Conservation (phyloP, 345 rosid species). For the Hypericum androsaemum region DNA sequence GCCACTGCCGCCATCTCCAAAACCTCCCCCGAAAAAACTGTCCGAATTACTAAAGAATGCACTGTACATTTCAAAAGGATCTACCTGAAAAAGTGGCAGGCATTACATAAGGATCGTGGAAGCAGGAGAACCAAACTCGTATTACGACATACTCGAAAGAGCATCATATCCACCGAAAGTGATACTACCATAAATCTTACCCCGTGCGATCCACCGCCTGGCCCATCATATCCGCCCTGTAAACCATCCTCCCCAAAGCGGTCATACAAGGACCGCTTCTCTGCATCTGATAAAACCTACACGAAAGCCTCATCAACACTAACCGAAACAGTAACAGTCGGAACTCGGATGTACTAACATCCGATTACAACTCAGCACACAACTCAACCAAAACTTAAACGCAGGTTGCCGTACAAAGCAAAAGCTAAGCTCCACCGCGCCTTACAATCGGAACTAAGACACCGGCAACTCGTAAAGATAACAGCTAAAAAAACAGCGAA, state of each 20-base stretch:
- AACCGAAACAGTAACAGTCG: too few relatives aligned
- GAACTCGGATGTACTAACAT: too few relatives aligned
- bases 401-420: too few relatives aligned
- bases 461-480: too few relatives aligned
- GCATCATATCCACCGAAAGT: neutral
- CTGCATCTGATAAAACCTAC: constrained; percentile 91
- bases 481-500: constrained; percentile 4
- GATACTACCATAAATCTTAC: constrained; percentile 26
- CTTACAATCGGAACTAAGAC: too few relatives aligned
- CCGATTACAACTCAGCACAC: too few relatives aligned
- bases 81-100: constrained; percentile 41
- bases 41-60: constrained; percentile 75
- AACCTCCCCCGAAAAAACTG: constrained; percentile 55
- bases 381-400: too few relatives aligned
- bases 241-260: constrained; percentile 74
- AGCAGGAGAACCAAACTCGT: constrained; percentile 1
- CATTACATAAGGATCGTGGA: too few relatives aligned
- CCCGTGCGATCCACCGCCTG: constrained; percentile 37
- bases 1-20: constrained; percentile 41
- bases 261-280: constrained; percentile 83
- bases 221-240: constrained; percentile 47
- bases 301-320: constrained; percentile 32
- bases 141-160: neutral
- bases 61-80: constrained; percentile 74
- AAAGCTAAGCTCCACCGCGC: too few relatives aligned